A percentile compares a stretch with the other conserved stretches of the same genome.
Evolutionary conservation across 495 filamentous ascomycete genomes (phyloP).

Genomic region (Penicillium coffeae): DNA sequence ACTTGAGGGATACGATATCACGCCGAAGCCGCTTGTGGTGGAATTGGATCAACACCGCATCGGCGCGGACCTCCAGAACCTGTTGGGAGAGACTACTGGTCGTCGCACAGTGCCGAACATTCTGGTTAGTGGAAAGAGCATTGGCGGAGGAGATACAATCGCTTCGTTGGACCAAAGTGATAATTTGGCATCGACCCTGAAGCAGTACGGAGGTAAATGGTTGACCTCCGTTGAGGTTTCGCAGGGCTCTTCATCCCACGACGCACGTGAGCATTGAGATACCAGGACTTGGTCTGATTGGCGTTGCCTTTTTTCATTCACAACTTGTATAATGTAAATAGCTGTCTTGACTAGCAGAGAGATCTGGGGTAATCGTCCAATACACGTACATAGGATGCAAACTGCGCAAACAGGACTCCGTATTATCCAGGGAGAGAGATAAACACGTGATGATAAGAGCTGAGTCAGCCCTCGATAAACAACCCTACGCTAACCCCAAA

Average conservation of each 20-base stretch:
- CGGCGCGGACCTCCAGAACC: conserved; percentile 64
- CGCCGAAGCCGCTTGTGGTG: conserved; percentile 79
- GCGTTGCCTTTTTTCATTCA: too few species aligned
- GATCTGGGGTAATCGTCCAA: not conserved
- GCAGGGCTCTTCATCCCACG: conserved; percentile 10
- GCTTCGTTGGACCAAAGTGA: conserved; percentile 65
- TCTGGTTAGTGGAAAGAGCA: conserved; percentile 79
- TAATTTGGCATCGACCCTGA: conserved; percentile 66
- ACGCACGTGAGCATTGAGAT: conserved; percentile 5
- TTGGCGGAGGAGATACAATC: conserved; percentile 89
- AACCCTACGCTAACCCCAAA: conserved; percentile 45
- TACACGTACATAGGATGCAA: not conserved
- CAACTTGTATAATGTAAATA: too few species aligned
- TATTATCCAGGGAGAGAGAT: not conserved
- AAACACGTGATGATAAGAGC: conserved; percentile 3
- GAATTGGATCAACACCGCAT: conserved; percentile 83
- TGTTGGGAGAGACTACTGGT: conserved; percentile 67
- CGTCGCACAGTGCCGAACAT: conserved; percentile 88
- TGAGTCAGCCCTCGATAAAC: conserved; percentile 17
- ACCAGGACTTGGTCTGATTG: too few species aligned
- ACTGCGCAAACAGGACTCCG: not conserved
- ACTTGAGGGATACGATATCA: conserved; percentile 74
- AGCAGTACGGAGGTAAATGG: conserved; percentile 67
- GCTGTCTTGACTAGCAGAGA: too few species aligned
- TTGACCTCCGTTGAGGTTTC: conserved; percentile 53